Evolutionary conservation across 306 rosid species (phyloP).

Genomic region (Glycine soja): DNA sequence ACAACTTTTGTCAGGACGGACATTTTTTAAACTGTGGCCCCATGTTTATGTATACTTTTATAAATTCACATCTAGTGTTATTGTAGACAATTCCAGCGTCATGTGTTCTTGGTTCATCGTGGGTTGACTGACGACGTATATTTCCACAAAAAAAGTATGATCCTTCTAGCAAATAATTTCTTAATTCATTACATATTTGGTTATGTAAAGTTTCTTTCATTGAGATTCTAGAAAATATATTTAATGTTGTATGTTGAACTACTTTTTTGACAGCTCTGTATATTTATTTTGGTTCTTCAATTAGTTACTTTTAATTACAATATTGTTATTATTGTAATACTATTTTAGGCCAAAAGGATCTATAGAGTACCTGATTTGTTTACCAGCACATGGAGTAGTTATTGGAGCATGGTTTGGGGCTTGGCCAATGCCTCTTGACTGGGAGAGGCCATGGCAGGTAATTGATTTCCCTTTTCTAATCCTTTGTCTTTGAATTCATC

Average conservation of each 20-base stretch:
- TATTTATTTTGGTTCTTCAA: no score
- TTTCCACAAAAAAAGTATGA: conserved; percentile 76
- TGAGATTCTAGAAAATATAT: background rate
- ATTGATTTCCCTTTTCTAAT: conserved; percentile 6
- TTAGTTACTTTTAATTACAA: background rate
- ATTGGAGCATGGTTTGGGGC: conserved; percentile 98
- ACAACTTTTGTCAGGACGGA: conserved; percentile 10
- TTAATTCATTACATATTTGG: conserved; percentile 30
- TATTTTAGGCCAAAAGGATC: conserved; percentile 68
- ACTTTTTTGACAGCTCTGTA: no score
- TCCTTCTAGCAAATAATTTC: conserved; percentile 23
- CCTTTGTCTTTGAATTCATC: conserved; percentile 1
- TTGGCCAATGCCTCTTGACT: conserved; percentile 99
- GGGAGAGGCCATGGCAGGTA: conserved; percentile 99
- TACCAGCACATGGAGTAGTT: conserved; percentile 89
- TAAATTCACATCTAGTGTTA: conserved; percentile 26
- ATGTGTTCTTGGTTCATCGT: conserved; percentile 78
- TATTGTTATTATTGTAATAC: background rate
- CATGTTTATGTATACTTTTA: conserved; percentile 18
- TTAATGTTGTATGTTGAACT: no score
- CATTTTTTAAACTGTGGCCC: background rate
- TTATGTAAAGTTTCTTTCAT: background rate
- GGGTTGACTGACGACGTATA: conserved; percentile 85
- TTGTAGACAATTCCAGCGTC: conserved; percentile 84
- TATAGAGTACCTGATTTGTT: conserved; percentile 73